Conservation (phyloP, 768 basidiomycete genomes). For the Boletus tomentosulus region DNA sequence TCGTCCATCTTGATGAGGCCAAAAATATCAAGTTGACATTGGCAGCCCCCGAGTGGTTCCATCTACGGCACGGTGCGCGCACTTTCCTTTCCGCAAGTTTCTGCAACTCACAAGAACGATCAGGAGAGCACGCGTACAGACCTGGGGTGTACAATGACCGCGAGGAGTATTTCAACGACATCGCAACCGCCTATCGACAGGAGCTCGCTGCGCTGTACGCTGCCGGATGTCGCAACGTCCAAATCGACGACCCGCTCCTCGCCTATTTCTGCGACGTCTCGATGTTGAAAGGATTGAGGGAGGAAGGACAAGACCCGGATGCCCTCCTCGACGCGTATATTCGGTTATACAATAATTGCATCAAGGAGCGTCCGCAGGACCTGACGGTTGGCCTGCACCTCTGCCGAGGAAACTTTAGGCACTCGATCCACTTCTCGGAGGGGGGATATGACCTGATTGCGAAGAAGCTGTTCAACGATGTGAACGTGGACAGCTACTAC, state of each 20-base stretch:
- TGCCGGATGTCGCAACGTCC: conserved; percentile 33
- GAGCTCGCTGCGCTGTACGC: not conserved
- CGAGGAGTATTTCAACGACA: conserved; percentile 47
- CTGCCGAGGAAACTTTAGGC: conserved; percentile 36
- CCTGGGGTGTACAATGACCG: conserved; percentile 16
- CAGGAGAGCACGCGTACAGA: conserved; percentile 23
- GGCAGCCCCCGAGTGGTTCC: conserved; percentile 70
- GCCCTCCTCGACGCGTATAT: conserved; percentile 60
- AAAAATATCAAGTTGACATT: conserved; percentile 69
- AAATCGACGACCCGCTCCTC: conserved; percentile 46
- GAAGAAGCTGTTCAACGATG: conserved; percentile 40
- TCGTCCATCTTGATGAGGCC: conserved; percentile 60
- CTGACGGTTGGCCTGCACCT: conserved; percentile 41
- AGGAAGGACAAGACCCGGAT: conserved; percentile 56
- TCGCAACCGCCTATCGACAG: conserved; percentile 12
- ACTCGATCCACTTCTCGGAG: conserved; percentile 39
- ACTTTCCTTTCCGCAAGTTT: not conserved
- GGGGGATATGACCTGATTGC: conserved; percentile 45
- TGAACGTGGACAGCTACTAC: conserved; percentile 43
- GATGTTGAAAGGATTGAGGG: conserved; percentile 54
- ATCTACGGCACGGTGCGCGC: conserved; percentile 57
- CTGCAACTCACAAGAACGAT: not conserved
- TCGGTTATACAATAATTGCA: conserved; percentile 36
- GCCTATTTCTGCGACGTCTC: conserved; percentile 64
- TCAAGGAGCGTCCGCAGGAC: conserved; percentile 36